These are phyloP conservation scores for Postia placenta DNA, from an alignment of 768 basidiomycete genomes.

Conservation along the genomic window DNA sequence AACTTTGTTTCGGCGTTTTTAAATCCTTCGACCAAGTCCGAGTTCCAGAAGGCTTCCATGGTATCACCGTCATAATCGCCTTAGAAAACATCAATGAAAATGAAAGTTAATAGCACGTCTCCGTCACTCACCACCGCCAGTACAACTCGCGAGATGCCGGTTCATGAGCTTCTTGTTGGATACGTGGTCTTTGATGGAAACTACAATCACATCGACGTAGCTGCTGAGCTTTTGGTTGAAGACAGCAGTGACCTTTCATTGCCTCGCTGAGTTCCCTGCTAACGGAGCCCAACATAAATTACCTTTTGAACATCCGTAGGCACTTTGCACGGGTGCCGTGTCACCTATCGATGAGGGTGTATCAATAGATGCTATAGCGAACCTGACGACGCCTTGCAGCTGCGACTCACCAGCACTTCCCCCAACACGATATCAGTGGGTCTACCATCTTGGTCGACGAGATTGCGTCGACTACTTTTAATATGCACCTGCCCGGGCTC, in stretches of 20 bases:
- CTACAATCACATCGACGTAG: conserved; percentile 50
- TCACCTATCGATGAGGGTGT: conserved; percentile 33
- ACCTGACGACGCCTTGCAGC: neutral
- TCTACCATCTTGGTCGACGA: conserved; percentile 36
- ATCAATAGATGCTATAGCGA: neutral
- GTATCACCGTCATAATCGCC: conserved; percentile 74
- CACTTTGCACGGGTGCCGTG: conserved; percentile 61
- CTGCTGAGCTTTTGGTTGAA: conserved; percentile 40
- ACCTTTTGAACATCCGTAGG: conserved; percentile 66
- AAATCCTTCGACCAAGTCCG: conserved; percentile 47
- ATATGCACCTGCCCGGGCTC: conserved; percentile 52
- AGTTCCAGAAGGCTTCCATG: conserved; percentile 53
- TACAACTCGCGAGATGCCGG: conserved; percentile 51
- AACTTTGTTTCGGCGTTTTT: conserved; percentile 40
- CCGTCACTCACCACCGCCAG: conserved; percentile 50
- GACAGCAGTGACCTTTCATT: conserved; percentile 58
- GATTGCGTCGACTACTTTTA: conserved; percentile 39
- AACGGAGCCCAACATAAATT: no score
- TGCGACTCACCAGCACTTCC: conserved; percentile 44
- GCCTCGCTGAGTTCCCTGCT: neutral
- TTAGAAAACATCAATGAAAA: conserved; percentile 13
- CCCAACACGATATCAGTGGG: conserved; percentile 47
- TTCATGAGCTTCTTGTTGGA: conserved; percentile 8
- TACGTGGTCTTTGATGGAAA: conserved; percentile 26
- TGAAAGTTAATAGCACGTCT: no score